Percentiles rank a stretch among this genome's conserved stretches.
These are phyloP conservation scores for Cladosporium sphaerospermum DNA, from an alignment of 2,329 filamentous ascomycete species.

Conservation along the genomic window DNA sequence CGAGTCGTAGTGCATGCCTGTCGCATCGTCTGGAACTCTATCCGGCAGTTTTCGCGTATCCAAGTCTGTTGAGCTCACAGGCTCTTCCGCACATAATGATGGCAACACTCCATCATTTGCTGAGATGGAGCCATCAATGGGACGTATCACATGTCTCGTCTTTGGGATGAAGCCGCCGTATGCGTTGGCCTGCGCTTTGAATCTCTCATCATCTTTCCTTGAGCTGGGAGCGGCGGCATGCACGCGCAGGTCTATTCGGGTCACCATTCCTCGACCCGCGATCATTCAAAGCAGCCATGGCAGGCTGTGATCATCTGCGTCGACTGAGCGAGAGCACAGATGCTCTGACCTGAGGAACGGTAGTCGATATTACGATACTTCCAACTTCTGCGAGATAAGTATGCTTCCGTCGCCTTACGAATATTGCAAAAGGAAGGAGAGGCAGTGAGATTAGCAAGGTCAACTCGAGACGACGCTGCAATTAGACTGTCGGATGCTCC, in stretches of 20 bases:
- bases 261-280: slow-evolving; percentile 7
- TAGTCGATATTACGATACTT: too few species aligned
- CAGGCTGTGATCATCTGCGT: background rate
- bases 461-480: background rate
- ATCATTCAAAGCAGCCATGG: slow-evolving; percentile 7
- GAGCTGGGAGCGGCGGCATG: slow-evolving; percentile 41
- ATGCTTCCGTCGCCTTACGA: too few species aligned
- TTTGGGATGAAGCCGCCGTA: slow-evolving; percentile 32
- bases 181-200: slow-evolving; percentile 34
- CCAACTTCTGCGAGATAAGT: too few species aligned
- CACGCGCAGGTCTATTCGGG: slow-evolving; percentile 36
- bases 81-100: too few species aligned
- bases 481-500: background rate
- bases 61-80: too few species aligned
- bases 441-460: background rate
- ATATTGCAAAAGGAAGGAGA: too few species aligned
- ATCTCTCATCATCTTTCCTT: slow-evolving; percentile 37
- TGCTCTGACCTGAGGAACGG: too few species aligned
- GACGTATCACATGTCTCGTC: background rate
- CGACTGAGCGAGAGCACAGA: too few species aligned
- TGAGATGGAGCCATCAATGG: background rate
- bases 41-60: background rate
- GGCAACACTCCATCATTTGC: background rate
- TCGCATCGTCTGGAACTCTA: background rate
- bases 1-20: background rate